phyloP scores from a whole-genome alignment of 257 asterid species.

The Solanum virginianum region DNA sequence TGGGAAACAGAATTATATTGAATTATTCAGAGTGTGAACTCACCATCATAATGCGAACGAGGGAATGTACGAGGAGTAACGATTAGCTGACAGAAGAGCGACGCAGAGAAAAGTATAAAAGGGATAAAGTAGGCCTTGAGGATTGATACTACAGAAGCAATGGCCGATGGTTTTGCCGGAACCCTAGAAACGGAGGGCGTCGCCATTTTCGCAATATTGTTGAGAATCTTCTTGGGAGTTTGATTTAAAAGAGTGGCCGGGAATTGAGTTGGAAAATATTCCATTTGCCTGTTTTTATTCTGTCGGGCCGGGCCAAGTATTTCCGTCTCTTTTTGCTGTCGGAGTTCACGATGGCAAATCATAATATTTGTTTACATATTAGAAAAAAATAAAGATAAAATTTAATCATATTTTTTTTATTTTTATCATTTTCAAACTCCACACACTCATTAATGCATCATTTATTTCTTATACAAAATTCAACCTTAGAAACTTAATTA shows the following conservation, averaged over 20 bases:
- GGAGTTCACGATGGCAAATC: background rate
- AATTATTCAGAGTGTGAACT: background rate
- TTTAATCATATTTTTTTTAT: too few species aligned
- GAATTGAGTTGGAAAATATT: background rate
- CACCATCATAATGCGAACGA: conserved; percentile 73
- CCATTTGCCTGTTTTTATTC: background rate
- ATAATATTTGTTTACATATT: too few species aligned
- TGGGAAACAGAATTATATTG: background rate
- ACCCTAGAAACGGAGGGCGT: conserved; percentile 12
- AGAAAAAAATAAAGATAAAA: too few species aligned
- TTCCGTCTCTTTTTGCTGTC: background rate
- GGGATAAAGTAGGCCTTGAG: conserved; percentile 63
- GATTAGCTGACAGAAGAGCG: conserved; percentile 72
- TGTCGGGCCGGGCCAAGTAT: background rate
- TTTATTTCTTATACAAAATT: too few species aligned
- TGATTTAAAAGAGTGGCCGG: background rate
- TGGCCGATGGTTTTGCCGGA: conserved; percentile 19
- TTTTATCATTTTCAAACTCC: too few species aligned
- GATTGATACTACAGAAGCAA: conserved; percentile 13
- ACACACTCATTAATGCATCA: too few species aligned
- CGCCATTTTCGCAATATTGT: background rate
- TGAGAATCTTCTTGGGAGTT: background rate
- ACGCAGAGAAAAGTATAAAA: conserved; percentile 38
- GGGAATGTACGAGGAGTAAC: conserved; percentile 72
- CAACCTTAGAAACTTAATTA: too few species aligned